Conservation (phyloP, 306 rosid genomes). For the Delonix regia region DNA sequence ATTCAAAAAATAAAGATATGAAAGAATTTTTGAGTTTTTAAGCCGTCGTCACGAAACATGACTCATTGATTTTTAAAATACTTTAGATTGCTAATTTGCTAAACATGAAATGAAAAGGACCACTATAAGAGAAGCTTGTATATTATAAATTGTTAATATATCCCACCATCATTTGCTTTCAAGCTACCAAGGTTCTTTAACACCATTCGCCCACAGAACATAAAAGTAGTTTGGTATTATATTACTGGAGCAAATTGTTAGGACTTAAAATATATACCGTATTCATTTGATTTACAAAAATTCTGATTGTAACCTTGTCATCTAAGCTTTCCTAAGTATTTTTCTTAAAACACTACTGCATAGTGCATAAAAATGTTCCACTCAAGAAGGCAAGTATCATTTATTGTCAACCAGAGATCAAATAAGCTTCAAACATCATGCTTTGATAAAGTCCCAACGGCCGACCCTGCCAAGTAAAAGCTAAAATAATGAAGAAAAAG, state of each 20-base stretch:
- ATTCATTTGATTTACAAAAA: conserved; percentile 12
- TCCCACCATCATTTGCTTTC: background rate
- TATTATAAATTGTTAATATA: background rate
- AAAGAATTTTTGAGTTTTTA: background rate
- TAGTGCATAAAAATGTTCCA: background rate
- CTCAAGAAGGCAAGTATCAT: conserved; percentile 30
- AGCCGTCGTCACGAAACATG: background rate
- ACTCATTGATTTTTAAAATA: background rate
- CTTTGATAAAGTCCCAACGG: background rate
- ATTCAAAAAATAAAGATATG: background rate
- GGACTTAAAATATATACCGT: background rate
- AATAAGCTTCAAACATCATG: background rate
- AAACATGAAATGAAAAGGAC: background rate
- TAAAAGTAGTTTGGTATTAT: background rate
- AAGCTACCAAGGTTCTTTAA: background rate
- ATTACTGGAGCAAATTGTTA: background rate
- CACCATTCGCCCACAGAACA: background rate
- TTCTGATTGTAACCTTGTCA: background rate
- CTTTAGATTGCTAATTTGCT: background rate
- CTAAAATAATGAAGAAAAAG: background rate
- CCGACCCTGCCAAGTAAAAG: background rate
- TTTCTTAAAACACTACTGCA: conserved; percentile 8
- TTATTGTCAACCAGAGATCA: background rate
- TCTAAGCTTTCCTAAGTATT: conserved; percentile 5
- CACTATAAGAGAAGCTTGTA: background rate